Percentiles rank a stretch among this genome's conserved stretches.
Evolutionary conservation across 305 asterid species (phyloP).

Genomic region (Fraxinus xanthoxyloides): DNA sequence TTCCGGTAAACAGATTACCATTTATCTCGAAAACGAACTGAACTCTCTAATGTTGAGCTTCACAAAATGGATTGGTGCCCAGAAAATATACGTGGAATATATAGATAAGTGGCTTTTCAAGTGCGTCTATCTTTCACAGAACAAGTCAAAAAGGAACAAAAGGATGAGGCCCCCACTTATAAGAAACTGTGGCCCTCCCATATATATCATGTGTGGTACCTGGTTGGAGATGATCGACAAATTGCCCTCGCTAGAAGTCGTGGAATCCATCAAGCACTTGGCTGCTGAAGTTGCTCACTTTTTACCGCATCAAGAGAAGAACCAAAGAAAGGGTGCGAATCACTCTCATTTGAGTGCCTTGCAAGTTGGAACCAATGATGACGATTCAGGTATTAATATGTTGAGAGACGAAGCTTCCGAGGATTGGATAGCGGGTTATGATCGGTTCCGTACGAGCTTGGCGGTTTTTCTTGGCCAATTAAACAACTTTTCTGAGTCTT

Average conservation of each 20-base stretch:
- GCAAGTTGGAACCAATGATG: conserved; percentile 17
- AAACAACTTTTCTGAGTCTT: conserved; percentile 40
- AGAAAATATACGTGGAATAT: conserved; percentile 65
- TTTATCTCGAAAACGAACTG: conserved; percentile 60
- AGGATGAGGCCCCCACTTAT: conserved; percentile 48
- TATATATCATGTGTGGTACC: conserved; percentile 70
- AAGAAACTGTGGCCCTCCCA: conserved; percentile 76
- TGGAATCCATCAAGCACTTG: conserved; percentile 64
- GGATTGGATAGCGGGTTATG: conserved; percentile 30
- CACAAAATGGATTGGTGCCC: conserved; percentile 82
- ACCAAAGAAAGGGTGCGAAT: conserved; percentile 45
- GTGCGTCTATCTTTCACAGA: conserved; percentile 60
- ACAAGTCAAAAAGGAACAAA: conserved; percentile 61
- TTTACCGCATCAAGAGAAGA: conserved; percentile 79
- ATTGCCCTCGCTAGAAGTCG: conserved; percentile 62
- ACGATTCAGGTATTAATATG: conserved; percentile 15
- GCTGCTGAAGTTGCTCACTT: conserved; percentile 64
- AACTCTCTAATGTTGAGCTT: conserved; percentile 56
- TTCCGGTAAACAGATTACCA: conserved; percentile 51
- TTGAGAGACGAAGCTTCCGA: conserved; percentile 28
- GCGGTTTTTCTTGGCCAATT: conserved; percentile 36
- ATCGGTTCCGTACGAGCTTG: conserved; percentile 39
- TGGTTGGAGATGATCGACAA: conserved; percentile 67
- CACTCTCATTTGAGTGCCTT: conserved; percentile 12
- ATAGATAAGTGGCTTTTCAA: conserved; percentile 83